These are phyloP conservation scores for Metschnikowia bowlesiae DNA, from an alignment of 805 yeast species.

Conservation along the genomic window DNA sequence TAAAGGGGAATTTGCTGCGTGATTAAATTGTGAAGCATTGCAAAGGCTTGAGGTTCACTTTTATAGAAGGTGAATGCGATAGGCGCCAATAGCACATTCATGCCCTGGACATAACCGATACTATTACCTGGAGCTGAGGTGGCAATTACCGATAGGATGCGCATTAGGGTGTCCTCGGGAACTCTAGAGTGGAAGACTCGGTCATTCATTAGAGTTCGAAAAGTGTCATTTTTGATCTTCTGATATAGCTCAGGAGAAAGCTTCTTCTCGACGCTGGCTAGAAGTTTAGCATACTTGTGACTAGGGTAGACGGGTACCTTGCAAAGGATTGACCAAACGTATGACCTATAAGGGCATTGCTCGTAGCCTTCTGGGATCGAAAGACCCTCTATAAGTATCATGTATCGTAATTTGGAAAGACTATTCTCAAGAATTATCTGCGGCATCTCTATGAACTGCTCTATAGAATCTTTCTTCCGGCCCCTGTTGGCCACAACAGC, in stretches of 20 bases:
- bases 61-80: constrained; percentile 63
- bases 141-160: constrained; percentile 74
- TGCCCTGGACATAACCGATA: constrained; percentile 78
- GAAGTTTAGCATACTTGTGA: constrained; percentile 46
- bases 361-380: constrained; percentile 42
- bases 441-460: constrained; percentile 42
- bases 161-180: constrained; percentile 59
- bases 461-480: constrained; percentile 50
- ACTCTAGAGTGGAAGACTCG: constrained; percentile 58
- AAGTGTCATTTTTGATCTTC: constrained; percentile 81
- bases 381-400: constrained; percentile 41
- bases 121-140: constrained; percentile 32
- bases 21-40: constrained; percentile 60
- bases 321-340: constrained; percentile 77
- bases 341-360: constrained; percentile 62
- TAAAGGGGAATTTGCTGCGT: constrained; percentile 70
- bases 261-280: constrained; percentile 47
- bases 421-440: constrained; percentile 46
- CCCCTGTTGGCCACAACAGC: constrained; percentile 20
- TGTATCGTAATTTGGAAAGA: constrained; percentile 44
- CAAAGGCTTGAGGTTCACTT: constrained; percentile 83
- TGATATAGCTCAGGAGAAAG: constrained; percentile 47
- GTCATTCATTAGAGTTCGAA: constrained; percentile 79
- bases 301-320: constrained; percentile 58
- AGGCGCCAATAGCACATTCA: constrained; percentile 85